Conservation (phyloP, 2,329 filamentous ascomycete species). For the Westerdykella ornata region DNA sequence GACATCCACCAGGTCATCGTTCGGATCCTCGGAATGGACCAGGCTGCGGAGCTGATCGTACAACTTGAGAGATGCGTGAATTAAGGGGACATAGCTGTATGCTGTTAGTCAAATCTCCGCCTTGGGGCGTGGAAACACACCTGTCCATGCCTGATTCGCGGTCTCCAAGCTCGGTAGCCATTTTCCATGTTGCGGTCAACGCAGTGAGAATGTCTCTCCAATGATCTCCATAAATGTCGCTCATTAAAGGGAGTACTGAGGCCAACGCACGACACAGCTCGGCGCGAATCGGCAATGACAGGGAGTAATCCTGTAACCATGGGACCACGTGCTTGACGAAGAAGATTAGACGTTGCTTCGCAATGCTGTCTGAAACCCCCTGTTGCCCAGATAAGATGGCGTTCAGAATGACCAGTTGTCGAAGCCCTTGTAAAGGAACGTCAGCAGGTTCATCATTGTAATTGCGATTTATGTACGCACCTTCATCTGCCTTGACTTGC, state of each 20-base stretch:
- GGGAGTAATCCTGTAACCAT: constrained; percentile 55
- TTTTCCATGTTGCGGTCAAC: constrained; percentile 35
- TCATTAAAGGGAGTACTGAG: constrained; percentile 63
- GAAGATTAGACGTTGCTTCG: constrained; percentile 67
- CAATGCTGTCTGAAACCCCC: constrained; percentile 44
- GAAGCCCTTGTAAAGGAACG: constrained; percentile 39
- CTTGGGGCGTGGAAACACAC: constrained; percentile 4
- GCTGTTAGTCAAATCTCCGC: constrained; percentile 1
- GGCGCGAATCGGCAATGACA: constrained; percentile 48
- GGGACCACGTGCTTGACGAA: constrained; percentile 70
- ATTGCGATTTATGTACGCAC: too few species aligned
- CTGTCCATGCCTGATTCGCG: constrained; percentile 23
- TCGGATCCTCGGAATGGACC: constrained; percentile 54
- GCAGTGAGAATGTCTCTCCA: constrained; percentile 55
- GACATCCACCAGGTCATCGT: constrained; percentile 78
- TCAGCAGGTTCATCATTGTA: background rate
- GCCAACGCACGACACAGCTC: constrained; percentile 49
- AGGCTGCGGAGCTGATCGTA: constrained; percentile 57
- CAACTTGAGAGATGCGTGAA: constrained; percentile 68
- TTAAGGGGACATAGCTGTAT: constrained; percentile 44
- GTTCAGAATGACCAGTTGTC: constrained; percentile 50
- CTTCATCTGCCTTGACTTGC: constrained; percentile 38
- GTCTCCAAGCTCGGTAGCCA: constrained; percentile 19
- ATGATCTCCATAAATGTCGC: constrained; percentile 79
- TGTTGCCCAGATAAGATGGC: constrained; percentile 46